phyloP scores from a whole-genome alignment of 345 rosid genomes.

The Populus pruinosa region DNA sequence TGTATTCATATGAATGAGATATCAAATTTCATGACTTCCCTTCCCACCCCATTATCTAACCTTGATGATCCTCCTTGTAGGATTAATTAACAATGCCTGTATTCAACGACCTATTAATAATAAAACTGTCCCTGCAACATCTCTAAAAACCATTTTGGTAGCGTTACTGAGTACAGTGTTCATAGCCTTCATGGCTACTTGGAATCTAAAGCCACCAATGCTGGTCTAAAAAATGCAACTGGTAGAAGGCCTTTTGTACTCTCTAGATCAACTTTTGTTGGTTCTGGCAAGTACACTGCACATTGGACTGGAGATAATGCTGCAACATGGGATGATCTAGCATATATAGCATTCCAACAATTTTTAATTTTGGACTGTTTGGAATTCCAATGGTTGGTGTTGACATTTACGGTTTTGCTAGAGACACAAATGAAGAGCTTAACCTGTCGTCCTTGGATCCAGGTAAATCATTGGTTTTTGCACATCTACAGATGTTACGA shows the following conservation, averaged over 20 bases:
- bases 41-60: conserved; percentile 29
- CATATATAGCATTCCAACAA: conserved; percentile 46
- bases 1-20: conserved; percentile 83
- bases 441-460: conserved; percentile 61
- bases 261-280: conserved; percentile 60
- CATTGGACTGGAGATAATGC: conserved; percentile 79
- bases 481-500: too few species aligned
- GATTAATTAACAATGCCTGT: conserved; percentile 56
- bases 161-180: conserved; percentile 51
- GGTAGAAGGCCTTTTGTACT: conserved; percentile 66
- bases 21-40: conserved; percentile 57
- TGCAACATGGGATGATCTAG: conserved; percentile 64
- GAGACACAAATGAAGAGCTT: conserved; percentile 60
- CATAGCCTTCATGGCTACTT: conserved; percentile 67
- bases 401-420: conserved; percentile 63
- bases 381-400: conserved; percentile 84
- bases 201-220: conserved; percentile 58
- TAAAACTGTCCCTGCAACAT: conserved; percentile 46
- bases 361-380: conserved; percentile 62
- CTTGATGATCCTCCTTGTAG: conserved; percentile 67
- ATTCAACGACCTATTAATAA: conserved; percentile 21
- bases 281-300: conserved; percentile 68
- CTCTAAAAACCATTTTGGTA: conserved; percentile 43
- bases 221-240: conserved; percentile 37
- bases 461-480: conserved; percentile 26